Conservation (phyloP, 768 basidiomycete species). For the Leccinum disarticulatum region DNA sequence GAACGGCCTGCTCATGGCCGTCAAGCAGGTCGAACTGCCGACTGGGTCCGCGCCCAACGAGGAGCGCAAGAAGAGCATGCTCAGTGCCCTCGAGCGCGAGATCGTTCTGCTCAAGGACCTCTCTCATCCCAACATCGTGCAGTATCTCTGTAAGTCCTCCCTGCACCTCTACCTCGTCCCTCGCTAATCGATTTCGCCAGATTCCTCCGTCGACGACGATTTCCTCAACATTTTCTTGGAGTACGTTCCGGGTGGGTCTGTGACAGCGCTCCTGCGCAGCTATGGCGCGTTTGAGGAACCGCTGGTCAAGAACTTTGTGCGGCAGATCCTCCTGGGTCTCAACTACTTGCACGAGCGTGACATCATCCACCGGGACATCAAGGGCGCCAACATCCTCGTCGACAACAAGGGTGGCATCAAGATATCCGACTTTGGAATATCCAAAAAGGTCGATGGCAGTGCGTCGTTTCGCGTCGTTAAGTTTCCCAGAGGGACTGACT, state of each 20-base stretch:
- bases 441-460: slow-evolving; percentile 97
- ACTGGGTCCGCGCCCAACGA: slow-evolving; percentile 82
- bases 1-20: slow-evolving; percentile 90
- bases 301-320: slow-evolving; percentile 88
- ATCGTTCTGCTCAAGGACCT: slow-evolving; percentile 91
- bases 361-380: slow-evolving; percentile 98
- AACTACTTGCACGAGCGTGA: slow-evolving; percentile 90
- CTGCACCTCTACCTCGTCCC: background rate
- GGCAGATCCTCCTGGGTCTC: slow-evolving; percentile 87
- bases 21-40: slow-evolving; percentile 94
- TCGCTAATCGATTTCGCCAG: slow-evolving; percentile 39
- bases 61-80: slow-evolving; percentile 92
- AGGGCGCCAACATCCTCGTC: slow-evolving; percentile 97
- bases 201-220: slow-evolving; percentile 90
- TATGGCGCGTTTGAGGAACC: slow-evolving; percentile 96
- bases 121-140: slow-evolving; percentile 95
- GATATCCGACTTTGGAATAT: slow-evolving; percentile 96
- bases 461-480: slow-evolving; percentile 37
- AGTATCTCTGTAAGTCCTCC: slow-evolving; percentile 82
- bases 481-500: slow-evolving; percentile 31
- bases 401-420: slow-evolving; percentile 98
- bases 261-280: slow-evolving; percentile 81
- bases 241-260: slow-evolving; percentile 95
- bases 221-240: slow-evolving; percentile 95
- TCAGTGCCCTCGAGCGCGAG: slow-evolving; percentile 87